Percentiles rank a stretch among this genome's conserved stretches.
phyloP scores from a whole-genome alignment of 345 rosid species.

The Salix koriyanagi region DNA sequence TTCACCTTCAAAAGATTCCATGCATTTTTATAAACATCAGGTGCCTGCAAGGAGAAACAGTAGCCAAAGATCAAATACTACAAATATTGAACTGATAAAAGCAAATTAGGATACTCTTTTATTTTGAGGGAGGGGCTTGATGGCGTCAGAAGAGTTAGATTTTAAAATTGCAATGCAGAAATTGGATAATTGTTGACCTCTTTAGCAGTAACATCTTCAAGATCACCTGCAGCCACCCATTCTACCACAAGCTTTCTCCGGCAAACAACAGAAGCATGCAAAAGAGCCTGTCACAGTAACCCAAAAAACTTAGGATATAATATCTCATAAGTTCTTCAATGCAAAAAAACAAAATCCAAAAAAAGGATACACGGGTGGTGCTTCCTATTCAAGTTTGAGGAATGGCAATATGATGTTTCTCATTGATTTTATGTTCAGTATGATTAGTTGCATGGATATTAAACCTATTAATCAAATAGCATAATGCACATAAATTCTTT shows the following conservation, averaged over 20 bases:
- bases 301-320: constrained; percentile 9
- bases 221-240: constrained; percentile 98
- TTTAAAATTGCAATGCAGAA: neutral
- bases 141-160: neutral
- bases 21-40: constrained; percentile 78
- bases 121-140: neutral
- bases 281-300: constrained; percentile 66
- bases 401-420: neutral
- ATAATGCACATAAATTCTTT: neutral
- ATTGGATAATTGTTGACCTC: constrained; percentile 34
- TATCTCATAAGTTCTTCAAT: neutral
- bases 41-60: constrained; percentile 47
- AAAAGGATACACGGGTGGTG: neutral
- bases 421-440: neutral
- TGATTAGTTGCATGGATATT: neutral
- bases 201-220: constrained; percentile 74
- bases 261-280: constrained; percentile 94
- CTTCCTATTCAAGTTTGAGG: neutral
- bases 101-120: too few species aligned
- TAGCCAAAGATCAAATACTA: constrained; percentile 13
- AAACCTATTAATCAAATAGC: neutral
- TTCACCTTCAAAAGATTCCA: constrained; percentile 80
- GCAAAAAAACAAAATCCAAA: neutral
- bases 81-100: neutral
- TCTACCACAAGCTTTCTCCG: constrained; percentile 73